Evolutionary conservation across 495 filamentous ascomycete genomes (phyloP).

Genomic region (Penicillium paradoxum): DNA sequence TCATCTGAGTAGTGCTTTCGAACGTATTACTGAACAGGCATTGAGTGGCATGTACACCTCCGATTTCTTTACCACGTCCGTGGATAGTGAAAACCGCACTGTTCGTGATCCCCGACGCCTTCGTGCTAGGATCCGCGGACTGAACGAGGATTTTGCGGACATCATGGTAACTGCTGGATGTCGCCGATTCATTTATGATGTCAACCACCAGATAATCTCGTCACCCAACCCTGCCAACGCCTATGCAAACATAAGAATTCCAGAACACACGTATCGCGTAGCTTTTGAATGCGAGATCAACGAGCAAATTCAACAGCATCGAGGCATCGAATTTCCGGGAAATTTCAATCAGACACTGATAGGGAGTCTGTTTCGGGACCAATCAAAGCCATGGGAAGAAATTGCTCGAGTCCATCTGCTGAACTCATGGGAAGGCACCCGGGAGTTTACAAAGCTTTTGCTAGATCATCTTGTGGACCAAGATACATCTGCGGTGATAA

Average conservation of each 20-base stretch:
- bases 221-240: neutral
- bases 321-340: slow-evolving; percentile 44
- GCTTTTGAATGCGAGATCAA: slow-evolving; percentile 17
- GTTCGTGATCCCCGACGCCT: neutral
- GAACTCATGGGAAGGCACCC: slow-evolving; percentile 18
- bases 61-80: neutral
- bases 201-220: neutral
- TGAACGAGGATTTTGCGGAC: slow-evolving; percentile 46
- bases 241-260: slow-evolving; percentile 13
- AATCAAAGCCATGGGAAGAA: slow-evolving; percentile 34
- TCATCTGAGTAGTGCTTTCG: neutral
- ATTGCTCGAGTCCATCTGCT: slow-evolving; percentile 25
- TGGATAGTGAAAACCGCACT: neutral
- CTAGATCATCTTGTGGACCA: slow-evolving; percentile 25
- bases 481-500: slow-evolving; percentile 25
- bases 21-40: neutral
- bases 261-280: slow-evolving; percentile 1
- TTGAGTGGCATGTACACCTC: neutral
- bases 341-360: slow-evolving; percentile 42
- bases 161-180: slow-evolving; percentile 25
- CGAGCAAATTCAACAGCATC: slow-evolving; percentile 14
- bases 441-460: slow-evolving; percentile 26
- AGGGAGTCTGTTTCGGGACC: slow-evolving; percentile 39
- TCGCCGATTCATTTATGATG: neutral
- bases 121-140: slow-evolving; percentile 45